Conservation (phyloP, 129 eudicot species). For the Flaveria brownii region DNA sequence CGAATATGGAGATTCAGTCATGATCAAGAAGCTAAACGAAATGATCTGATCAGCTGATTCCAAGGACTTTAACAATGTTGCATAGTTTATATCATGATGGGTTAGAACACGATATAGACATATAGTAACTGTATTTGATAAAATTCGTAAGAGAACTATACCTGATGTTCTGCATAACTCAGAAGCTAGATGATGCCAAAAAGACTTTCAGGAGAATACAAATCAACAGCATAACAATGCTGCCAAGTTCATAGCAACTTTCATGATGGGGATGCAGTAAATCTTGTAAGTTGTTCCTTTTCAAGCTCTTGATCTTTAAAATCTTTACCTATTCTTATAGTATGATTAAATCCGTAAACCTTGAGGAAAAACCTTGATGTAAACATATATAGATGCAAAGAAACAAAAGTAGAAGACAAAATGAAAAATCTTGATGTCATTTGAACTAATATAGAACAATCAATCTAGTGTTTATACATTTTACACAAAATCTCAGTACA, state of each 20-base stretch:
- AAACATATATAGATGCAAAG: neutral
- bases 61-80: neutral
- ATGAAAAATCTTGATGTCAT: neutral
- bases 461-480: conserved; percentile 3
- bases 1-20: neutral
- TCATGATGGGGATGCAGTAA: neutral
- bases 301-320: neutral
- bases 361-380: neutral
- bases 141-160: neutral
- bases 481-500: conserved; percentile 6
- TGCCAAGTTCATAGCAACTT: neutral
- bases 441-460: neutral
- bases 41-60: neutral
- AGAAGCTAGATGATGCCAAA: neutral
- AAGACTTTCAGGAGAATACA: neutral
- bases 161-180: neutral
- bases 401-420: neutral
- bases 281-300: neutral
- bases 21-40: neutral
- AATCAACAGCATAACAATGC: neutral
- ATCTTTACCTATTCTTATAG: neutral
- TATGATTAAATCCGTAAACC: neutral
- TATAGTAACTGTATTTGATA: neutral
- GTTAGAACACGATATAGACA: neutral
- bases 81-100: neutral